These are phyloP conservation scores for Avena atlantica DNA, from an alignment of 176 grass and related monocot species.

Conservation along the genomic window DNA sequence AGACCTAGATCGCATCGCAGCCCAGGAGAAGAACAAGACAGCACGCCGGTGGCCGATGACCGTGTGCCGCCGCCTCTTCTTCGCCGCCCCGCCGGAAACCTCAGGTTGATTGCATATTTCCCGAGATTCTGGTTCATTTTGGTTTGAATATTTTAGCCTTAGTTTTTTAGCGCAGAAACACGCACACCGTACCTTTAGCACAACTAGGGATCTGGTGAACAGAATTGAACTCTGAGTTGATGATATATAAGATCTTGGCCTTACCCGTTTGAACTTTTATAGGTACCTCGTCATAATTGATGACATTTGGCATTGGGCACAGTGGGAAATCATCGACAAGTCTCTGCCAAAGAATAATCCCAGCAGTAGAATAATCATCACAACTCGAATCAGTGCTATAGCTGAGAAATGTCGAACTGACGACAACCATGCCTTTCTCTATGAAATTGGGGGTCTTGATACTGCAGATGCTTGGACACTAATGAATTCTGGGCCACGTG, in stretches of 20 bases:
- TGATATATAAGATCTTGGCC: neutral
- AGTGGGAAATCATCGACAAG: neutral
- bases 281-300: constrained; percentile 19
- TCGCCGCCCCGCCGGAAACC: no score
- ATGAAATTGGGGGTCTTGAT: neutral
- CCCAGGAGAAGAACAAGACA: no score
- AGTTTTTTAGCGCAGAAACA: no score
- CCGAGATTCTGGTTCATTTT: no score
- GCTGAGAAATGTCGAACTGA: neutral
- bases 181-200: no score
- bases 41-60: no score
- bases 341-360: constrained; percentile 6
- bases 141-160: no score
- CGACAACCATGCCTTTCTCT: neutral
- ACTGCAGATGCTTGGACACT: neutral
- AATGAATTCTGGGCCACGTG: neutral
- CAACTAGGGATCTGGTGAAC: no score
- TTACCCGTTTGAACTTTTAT: neutral
- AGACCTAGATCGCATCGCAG: no score
- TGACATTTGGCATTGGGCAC: constrained; percentile 9
- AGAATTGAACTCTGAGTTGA: no score
- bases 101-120: no score
- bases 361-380: constrained; percentile 16
- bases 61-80: no score
- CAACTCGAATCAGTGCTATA: neutral